These are phyloP conservation scores for Hypoxylon sp. DNA, from an alignment of 2,329 filamentous ascomycete genomes.

Conservation along the genomic window DNA sequence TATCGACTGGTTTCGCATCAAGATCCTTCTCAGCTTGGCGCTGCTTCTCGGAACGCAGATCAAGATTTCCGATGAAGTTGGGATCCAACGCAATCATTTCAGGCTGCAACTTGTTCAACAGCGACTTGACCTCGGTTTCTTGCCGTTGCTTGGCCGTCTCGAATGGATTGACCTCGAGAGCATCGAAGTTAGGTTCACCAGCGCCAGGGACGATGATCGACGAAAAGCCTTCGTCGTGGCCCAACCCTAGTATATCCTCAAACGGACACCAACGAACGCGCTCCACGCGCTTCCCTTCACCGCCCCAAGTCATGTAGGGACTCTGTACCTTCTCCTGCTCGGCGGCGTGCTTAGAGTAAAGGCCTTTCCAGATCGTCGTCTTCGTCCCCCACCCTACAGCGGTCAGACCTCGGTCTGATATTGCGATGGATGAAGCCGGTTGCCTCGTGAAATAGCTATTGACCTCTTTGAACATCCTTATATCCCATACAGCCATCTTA, in stretches of 20 bases:
- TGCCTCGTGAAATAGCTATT: slow-evolving; percentile 87
- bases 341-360: slow-evolving; percentile 79
- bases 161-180: slow-evolving; percentile 93
- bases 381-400: slow-evolving; percentile 93
- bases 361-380: slow-evolving; percentile 88
- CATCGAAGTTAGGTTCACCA: slow-evolving; percentile 97
- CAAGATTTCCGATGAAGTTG: slow-evolving; percentile 89
- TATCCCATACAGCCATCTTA: slow-evolving; percentile 74
- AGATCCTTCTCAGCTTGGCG: slow-evolving; percentile 81
- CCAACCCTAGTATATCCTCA: slow-evolving; percentile 90
- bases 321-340: slow-evolving; percentile 85
- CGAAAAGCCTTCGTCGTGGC: slow-evolving; percentile 87
- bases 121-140: slow-evolving; percentile 87
- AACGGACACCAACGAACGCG: slow-evolving; percentile 92
- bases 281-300: slow-evolving; percentile 84
- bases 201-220: slow-evolving; percentile 92
- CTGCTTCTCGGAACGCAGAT: slow-evolving; percentile 83
- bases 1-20: slow-evolving; percentile 72
- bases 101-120: slow-evolving; percentile 94
- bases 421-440: slow-evolving; percentile 84
- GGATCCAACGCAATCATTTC: slow-evolving; percentile 98
- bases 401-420: slow-evolving; percentile 89
- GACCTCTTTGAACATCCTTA: slow-evolving; percentile 92
- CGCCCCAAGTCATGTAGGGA: slow-evolving; percentile 94
- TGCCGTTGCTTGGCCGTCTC: slow-evolving; percentile 93